phyloP scores from a whole-genome alignment of 23 red algal species.

The Gracilariopsis chorda region DNA sequence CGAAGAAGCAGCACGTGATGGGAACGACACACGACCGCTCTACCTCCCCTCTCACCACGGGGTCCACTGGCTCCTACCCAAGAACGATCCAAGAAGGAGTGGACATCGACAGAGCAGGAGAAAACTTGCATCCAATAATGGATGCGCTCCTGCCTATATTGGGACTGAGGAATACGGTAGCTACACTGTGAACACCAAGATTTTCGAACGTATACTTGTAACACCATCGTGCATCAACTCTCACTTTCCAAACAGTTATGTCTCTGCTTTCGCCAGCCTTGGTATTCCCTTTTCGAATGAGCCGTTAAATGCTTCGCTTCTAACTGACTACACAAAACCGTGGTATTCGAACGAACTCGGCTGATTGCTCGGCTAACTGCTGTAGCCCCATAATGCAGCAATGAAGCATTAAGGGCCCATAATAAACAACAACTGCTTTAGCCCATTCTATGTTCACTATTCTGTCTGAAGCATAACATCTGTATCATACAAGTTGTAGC shows the following conservation, averaged over 20 bases:
- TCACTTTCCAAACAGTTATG: slow-evolving; percentile 48
- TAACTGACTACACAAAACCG: not conserved
- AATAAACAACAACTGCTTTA: too few relatives aligned
- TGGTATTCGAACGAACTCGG: slow-evolving; percentile 54
- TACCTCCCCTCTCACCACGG: slow-evolving; percentile 43
- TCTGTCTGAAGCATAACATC: too few relatives aligned
- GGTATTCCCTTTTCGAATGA: not conserved
- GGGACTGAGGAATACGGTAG: slow-evolving; percentile 7
- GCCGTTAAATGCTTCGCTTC: not conserved
- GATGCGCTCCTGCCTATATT: slow-evolving; percentile 27
- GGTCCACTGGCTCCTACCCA: slow-evolving; percentile 52
- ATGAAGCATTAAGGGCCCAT: too few relatives aligned
- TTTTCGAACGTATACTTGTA: slow-evolving; percentile 25
- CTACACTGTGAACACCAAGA: slow-evolving; percentile 1
- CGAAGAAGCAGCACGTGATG: not conserved
- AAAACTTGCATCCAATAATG: not conserved
- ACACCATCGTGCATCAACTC: slow-evolving; percentile 50
- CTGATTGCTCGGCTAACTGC: too few relatives aligned
- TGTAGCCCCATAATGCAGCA: too few relatives aligned
- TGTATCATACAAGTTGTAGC: slow-evolving; percentile 23
- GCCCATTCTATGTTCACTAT: too few relatives aligned
- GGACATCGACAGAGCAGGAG: not conserved
- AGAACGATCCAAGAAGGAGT: not conserved
- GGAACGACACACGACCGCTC: slow-evolving; percentile 4
- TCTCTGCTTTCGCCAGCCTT: slow-evolving; percentile 35